Base-by-base conservation (phyloP, 2,329 filamentous ascomycete genomes). In the Diaporthe eres region DNA sequence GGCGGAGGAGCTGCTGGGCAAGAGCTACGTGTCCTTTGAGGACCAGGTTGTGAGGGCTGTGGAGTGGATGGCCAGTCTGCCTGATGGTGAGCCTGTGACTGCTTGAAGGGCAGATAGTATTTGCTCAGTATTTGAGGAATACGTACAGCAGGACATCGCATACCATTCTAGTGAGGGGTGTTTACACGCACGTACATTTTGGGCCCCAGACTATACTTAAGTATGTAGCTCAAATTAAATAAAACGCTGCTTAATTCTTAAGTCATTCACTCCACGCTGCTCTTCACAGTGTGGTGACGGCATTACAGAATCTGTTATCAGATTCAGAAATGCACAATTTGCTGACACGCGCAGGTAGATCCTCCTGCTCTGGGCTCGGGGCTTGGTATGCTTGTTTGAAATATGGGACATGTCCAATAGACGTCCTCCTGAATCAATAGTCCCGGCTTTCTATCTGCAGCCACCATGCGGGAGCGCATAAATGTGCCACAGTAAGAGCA, bases 21-120 rank as follows among this genome's bases (percentile, higher is more conserved):
- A 53, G 51, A 44, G 25, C 28, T 74, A 60, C 25, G 42, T 74
- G 10, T 42, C 63, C 3, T 74, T 74, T 10, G 63, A 74, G 42
- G 72, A 71, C 4, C 42, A 70, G 25, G 72, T 74, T 7, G 42
- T 71, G 12, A 71, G 31, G 55, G 28, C 44, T 22, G 55, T 74
- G 15, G 63, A 70, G 51, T 70, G 63, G 63, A 58, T 74, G 28
- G 28, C 31, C 15, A 58, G 61, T 58, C 39, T 74, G 15, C 63
- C 72, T 25, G 37, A 19, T 28, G 71, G 37, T 39, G 39, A 34
- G 73, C 65, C 39, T 57, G 9, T 13, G 22, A 4, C 57, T 13
- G 57, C 57, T n/a, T 63, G 31, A 63, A 63, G 47, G 22, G 47
- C n/a, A 13, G 12, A 6, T 17, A 34, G 9, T 8, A n/a, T 10